phyloP scores from a whole-genome alignment of 192 early-diverging fungal species.

The Paraglomus occultum region DNA sequence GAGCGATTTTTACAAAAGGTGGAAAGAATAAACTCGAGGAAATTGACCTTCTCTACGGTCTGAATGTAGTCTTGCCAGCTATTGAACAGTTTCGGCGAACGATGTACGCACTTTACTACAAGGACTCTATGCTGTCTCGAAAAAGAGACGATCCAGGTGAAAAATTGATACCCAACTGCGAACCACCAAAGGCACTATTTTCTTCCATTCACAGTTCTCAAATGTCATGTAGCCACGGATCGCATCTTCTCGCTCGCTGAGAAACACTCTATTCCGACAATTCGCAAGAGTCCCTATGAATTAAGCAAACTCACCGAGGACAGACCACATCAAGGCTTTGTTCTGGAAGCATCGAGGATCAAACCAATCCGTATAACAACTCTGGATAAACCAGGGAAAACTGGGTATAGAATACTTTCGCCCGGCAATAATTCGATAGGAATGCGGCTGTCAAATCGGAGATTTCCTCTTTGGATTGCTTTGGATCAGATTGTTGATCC shows the following conservation, averaged over 20 bases:
- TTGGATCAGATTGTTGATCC: constrained; percentile 56
- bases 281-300: not conserved
- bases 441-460: not conserved
- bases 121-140: not conserved
- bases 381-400: not conserved
- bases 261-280: no score
- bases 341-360: constrained; percentile 45
- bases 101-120: not conserved
- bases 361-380: constrained; percentile 21
- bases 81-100: constrained; percentile 1
- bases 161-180: no score
- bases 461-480: constrained; percentile 51
- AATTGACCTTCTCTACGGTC: constrained; percentile 1
- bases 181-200: not conserved
- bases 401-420: constrained; percentile 6
- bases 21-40: not conserved
- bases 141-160: not conserved
- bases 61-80: not conserved
- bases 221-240: not conserved
- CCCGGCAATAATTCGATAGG: constrained; percentile 2
- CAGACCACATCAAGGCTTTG: constrained; percentile 39
- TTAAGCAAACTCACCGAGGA: not conserved
- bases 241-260: not conserved
- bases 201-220: not conserved
- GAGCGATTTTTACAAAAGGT: no score